phyloP scores from a whole-genome alignment of 306 rosid species.

The Corylus americana region DNA sequence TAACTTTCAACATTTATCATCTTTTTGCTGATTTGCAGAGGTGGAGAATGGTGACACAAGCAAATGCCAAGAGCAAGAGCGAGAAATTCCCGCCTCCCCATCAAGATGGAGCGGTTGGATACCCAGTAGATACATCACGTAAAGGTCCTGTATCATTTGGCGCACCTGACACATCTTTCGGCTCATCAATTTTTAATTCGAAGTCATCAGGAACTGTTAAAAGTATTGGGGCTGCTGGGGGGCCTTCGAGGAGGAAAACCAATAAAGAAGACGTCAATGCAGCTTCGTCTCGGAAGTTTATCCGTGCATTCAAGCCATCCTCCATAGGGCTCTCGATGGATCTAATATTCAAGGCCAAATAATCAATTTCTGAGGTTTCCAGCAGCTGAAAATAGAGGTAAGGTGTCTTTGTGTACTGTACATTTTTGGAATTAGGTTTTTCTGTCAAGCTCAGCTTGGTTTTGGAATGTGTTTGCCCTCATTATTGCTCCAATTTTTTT shows the following conservation, averaged over 20 bases:
- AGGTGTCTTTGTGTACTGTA: conserved; percentile 13
- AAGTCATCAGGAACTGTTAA: conserved; percentile 47
- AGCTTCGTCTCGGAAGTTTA: conserved; percentile 66
- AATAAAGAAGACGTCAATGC: conserved; percentile 43
- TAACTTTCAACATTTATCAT: conserved; percentile 22
- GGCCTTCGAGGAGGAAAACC: conserved; percentile 46
- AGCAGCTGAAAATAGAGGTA: conserved; percentile 37
- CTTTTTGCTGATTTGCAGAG: conserved; percentile 61
- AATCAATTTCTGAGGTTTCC: conserved; percentile 39
- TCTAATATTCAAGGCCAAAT: conserved; percentile 56
- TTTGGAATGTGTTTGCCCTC: conserved; percentile 32
- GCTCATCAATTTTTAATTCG: conserved; percentile 56
- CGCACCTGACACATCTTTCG: conserved; percentile 53
- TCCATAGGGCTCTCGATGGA: conserved; percentile 59
- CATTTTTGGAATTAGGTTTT: conserved; percentile 29
- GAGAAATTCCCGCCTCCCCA: conserved; percentile 98
- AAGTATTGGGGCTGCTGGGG: conserved; percentile 48
- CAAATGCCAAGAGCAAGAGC: conserved; percentile 86
- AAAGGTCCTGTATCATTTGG: conserved; percentile 72
- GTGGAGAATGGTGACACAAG: conserved; percentile 71
- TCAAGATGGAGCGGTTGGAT: conserved; percentile 86
- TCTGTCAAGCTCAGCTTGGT: conserved; percentile 22
- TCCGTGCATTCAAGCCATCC: conserved; percentile 71
- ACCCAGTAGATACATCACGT: conserved; percentile 55
- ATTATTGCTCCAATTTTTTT: conserved; percentile 36